phyloP scores from a whole-genome alignment of 306 rosid genomes.

The Acacia confusa region DNA sequence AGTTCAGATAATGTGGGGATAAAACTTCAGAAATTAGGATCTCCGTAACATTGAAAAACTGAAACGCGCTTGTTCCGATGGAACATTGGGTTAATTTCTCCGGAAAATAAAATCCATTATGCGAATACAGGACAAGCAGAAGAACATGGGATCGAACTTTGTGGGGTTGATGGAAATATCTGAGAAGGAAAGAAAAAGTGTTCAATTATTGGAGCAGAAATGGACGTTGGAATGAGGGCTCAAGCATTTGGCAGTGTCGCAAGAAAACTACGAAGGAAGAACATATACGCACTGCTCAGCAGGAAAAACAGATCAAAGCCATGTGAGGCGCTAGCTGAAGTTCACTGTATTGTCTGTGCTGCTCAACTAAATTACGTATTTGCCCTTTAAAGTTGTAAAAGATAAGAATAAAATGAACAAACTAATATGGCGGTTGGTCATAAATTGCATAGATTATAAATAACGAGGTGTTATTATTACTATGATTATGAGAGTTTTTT shows the following conservation, averaged over 20 bases:
- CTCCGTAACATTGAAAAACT: slow-evolving; percentile 32
- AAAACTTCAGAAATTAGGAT: slow-evolving; percentile 35
- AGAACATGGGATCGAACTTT: slow-evolving; percentile 50
- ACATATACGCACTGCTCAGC: slow-evolving; percentile 33
- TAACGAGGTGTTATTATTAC: too few species aligned
- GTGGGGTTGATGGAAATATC: slow-evolving; percentile 30
- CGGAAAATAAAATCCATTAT: slow-evolving; percentile 13
- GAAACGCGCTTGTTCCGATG: slow-evolving; percentile 18
- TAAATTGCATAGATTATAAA: too few species aligned
- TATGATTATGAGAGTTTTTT: too few species aligned
- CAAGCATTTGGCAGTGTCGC: slow-evolving; percentile 9
- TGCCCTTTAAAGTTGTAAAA: background rate
- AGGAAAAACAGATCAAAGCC: slow-evolving; percentile 63
- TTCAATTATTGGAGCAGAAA: slow-evolving; percentile 25
- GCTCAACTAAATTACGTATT: slow-evolving; percentile 16
- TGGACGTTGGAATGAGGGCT: slow-evolving; percentile 22
- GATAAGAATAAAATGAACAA: background rate
- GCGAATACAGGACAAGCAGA: slow-evolving; percentile 43
- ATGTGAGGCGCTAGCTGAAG: slow-evolving; percentile 56
- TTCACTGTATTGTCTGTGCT: slow-evolving; percentile 35
- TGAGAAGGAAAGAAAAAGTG: background rate
- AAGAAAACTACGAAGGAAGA: background rate
- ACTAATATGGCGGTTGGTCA: background rate
- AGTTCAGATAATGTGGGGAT: background rate
- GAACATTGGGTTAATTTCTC: slow-evolving; percentile 10